Base-by-base conservation (phyloP, 176 grass and related monocot species). In the Stipa capillata region DNA sequence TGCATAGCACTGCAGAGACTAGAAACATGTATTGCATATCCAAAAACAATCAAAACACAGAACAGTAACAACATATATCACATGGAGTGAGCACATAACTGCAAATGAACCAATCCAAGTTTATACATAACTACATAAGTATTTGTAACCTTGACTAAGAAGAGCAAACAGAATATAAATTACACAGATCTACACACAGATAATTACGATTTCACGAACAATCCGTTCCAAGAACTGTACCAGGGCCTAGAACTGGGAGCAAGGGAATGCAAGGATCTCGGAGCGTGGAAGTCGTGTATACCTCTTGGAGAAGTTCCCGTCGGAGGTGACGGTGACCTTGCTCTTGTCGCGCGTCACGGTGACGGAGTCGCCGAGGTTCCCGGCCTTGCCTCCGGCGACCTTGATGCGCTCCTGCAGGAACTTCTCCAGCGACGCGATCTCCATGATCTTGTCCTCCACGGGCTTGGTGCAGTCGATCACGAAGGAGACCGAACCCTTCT, bases 371-470 rank as follows among this genome's bases (percentile, higher is more conserved):
- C 93, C 90, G 43, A 97, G 82, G 42, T 73, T 91, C n/a, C 93
- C 93, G 2, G 93, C 93, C 87, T 97, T 97, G 65, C 93, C 93
- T 52, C 93, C 90, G 60, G 82, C 93, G 39, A 97, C 93, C 85
- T 97, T 97, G 85, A 97, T 97, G 55, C 93, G 87, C 90, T 97
- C 93, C 75, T 93, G 93, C 31, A 97, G 79, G 79, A 97, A 97
- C 87, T 97, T 97, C 93, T 97, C 93, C 8, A 97, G 87, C 61
- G 93, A 97, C 7, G 93, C 87, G 85, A 97, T 93, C 58, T 93
- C 93, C 93, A 97, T 92, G 79, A 97, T 97, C 85, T 97, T 97
- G 72, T 97, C 93, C 82, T 97, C 93, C 39, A 97, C 93, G 24
- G 93, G 93, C 85, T 97, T 97, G 23, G 90, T 73, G 82, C 93